phyloP scores from a whole-genome alignment of 495 filamentous ascomycete species.

The Penicillium pulvis region DNA sequence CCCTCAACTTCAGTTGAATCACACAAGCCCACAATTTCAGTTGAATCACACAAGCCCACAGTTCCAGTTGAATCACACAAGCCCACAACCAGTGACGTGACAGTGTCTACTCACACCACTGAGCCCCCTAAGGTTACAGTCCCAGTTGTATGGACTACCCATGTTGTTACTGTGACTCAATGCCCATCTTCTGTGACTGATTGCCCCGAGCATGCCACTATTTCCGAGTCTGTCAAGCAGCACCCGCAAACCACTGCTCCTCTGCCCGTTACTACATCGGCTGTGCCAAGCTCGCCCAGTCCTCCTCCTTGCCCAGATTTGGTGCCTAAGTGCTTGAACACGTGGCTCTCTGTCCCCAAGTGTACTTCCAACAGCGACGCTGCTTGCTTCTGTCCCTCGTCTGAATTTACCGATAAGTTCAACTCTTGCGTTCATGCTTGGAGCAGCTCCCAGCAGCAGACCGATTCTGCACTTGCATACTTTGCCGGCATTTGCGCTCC shows the following conservation, averaged over 20 bases:
- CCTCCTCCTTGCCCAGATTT: slow-evolving; percentile 60
- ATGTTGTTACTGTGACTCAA: slow-evolving; percentile 54
- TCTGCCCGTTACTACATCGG: slow-evolving; percentile 29
- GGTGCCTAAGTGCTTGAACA: slow-evolving; percentile 91
- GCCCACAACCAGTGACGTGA: neutral
- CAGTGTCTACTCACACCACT: neutral
- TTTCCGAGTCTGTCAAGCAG: slow-evolving; percentile 29
- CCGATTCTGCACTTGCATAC: slow-evolving; percentile 72
- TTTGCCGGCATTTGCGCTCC: slow-evolving; percentile 88
- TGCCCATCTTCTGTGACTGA: slow-evolving; percentile 58
- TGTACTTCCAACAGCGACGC: slow-evolving; percentile 85
- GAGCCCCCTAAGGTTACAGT: neutral
- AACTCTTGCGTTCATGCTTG: slow-evolving; percentile 79
- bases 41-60: neutral
- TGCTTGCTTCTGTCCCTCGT: slow-evolving; percentile 82
- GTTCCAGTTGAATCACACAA: neutral
- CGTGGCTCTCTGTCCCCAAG: slow-evolving; percentile 72
- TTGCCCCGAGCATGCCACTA: slow-evolving; percentile 55
- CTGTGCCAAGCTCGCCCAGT: slow-evolving; percentile 5
- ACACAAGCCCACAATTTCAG: neutral
- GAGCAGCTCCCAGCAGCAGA: slow-evolving; percentile 62
- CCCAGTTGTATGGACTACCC: slow-evolving; percentile 56
- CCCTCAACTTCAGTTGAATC: neutral
- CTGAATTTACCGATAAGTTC: slow-evolving; percentile 74
- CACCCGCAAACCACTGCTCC: neutral